Base-by-base conservation (phyloP, 2,329 filamentous ascomycete genomes). In the Penicillium verrucosum region DNA sequence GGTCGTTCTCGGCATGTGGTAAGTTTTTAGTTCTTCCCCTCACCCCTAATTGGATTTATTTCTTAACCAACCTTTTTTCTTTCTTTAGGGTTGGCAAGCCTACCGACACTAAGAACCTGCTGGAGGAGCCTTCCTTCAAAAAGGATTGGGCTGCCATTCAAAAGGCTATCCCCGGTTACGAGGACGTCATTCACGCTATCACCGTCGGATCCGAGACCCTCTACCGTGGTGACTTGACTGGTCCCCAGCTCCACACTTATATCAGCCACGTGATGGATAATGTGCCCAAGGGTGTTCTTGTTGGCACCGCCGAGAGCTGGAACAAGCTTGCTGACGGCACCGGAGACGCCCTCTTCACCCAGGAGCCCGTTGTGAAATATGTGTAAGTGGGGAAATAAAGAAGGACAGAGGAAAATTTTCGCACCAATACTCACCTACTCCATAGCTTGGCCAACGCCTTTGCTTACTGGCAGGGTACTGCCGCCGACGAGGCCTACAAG, bases 291-390 rank as follows among this genome's bases (percentile, higher is more conserved):
- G 48, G 74, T 38, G 77, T 85, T 65, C 82, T 81, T 63, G 78
- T 89, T 43, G 87, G 87, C 49, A 89, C 85, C 11, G 87, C 87
- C 8, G 87, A 90, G 74, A 85, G 81, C 69, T 90, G 87, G 87
- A 89, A 89, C 77, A 88, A 87, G 74, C 86, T 80, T 67, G 80
- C 82, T 45, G 86, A 89, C 68, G 86, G 86, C 38, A 88, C 86
- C 27, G 86, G 83, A 38, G 83, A 89, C 44, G 58, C 58, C 70
- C 77, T 82, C 14, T 76, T 89, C 61, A 82, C 89, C 66, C 72
- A 73, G 51, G 81, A 80, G 45, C 64, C 64, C 23, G 82, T 81
- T 50, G 84, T 88, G 50, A 83, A 82, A 54, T 79, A 89, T 56
- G 75, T 86, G 78, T 81, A 69, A 67, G 77, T 66, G 42, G 42